Conservation (phyloP, 345 rosid species). For the Rhodamnia rubescens region DNA sequence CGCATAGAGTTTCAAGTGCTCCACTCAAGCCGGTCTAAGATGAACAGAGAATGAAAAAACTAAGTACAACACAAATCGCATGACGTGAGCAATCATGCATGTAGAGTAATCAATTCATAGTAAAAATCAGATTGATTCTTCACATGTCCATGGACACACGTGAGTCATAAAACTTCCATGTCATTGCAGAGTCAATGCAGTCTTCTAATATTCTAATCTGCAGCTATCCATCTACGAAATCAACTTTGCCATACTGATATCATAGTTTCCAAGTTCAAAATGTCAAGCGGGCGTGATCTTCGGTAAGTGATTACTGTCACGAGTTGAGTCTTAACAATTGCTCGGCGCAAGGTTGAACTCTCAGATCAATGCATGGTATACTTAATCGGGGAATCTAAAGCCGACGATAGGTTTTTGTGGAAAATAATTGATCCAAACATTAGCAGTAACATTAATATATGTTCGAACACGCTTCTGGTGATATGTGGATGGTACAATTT, state of each 20-base stretch:
- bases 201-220: background rate
- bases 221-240: background rate
- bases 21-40: slow-evolving; percentile 63
- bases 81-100: background rate
- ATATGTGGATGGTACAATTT: background rate
- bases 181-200: background rate
- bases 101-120: background rate
- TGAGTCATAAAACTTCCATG: background rate
- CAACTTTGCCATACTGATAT: background rate
- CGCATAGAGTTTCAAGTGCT: slow-evolving; percentile 80
- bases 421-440: background rate
- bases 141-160: background rate
- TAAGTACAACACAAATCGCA: background rate
- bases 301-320: background rate
- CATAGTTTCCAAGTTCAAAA: background rate
- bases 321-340: background rate
- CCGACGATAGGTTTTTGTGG: background rate
- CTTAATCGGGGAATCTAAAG: background rate
- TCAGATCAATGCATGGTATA: too few species aligned
- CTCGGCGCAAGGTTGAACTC: too few species aligned
- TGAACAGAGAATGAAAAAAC: background rate
- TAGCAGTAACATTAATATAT: background rate
- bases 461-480: background rate
- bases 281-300: background rate
- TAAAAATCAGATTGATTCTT: background rate